Evolutionary conservation across 805 yeast species (phyloP).

Genomic region (Pichia gijzeniarum): DNA sequence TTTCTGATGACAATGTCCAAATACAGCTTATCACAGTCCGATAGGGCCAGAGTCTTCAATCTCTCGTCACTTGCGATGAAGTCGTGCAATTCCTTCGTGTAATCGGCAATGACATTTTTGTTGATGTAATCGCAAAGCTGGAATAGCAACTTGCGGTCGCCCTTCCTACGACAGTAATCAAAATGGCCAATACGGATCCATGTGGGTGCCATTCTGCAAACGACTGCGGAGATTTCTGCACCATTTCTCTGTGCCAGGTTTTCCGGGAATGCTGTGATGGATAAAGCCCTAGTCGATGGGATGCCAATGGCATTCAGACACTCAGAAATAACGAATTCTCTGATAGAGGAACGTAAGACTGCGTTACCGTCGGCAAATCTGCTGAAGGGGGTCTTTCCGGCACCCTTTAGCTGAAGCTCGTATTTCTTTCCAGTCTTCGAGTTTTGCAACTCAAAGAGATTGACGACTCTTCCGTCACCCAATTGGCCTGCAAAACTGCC

Average conservation of each 20-base stretch:
- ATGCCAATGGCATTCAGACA: slow-evolving; percentile 73
- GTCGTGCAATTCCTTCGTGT: slow-evolving; percentile 21
- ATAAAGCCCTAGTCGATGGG: slow-evolving; percentile 80
- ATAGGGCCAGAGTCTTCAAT: slow-evolving; percentile 25
- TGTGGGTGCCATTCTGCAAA: slow-evolving; percentile 71
- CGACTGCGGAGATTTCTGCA: slow-evolving; percentile 78
- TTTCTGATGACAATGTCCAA: slow-evolving; percentile 66
- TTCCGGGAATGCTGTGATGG: slow-evolving; percentile 64
- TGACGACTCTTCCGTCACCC: slow-evolving; percentile 91
- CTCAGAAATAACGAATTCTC: slow-evolving; percentile 86
- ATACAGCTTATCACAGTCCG: slow-evolving; percentile 66
- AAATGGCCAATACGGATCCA: slow-evolving; percentile 90
- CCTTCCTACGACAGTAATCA: slow-evolving; percentile 71
- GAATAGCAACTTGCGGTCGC: slow-evolving; percentile 57
- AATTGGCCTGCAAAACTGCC: slow-evolving; percentile 96
- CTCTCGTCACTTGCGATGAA: slow-evolving; percentile 29
- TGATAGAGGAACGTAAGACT: slow-evolving; percentile 74
- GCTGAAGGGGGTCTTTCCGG: slow-evolving; percentile 87
- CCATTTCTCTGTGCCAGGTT: slow-evolving; percentile 68
- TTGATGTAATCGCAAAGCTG: slow-evolving; percentile 68
- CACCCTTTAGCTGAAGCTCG: slow-evolving; percentile 83
- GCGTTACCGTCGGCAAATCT: slow-evolving; percentile 98
- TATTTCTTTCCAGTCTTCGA: slow-evolving; percentile 35
- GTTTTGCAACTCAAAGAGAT: slow-evolving; percentile 62
- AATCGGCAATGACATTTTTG: slow-evolving; percentile 45